Conservation (phyloP, 768 basidiomycete genomes). For the Dendrothele bispora region DNA sequence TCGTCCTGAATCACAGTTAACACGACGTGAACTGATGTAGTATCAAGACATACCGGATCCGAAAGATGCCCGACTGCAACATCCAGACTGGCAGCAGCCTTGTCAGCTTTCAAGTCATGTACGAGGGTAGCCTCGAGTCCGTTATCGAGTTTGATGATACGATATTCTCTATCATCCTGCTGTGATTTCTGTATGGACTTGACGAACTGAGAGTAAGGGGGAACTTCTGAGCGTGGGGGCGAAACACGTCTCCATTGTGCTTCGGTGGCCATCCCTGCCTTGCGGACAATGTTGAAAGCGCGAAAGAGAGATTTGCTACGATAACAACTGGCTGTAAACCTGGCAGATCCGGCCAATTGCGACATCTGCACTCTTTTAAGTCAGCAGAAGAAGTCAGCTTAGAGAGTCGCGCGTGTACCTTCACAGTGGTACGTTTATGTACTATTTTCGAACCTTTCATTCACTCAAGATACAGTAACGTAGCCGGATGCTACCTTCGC, state of each 20-base stretch:
- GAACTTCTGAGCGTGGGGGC: conserved; percentile 23
- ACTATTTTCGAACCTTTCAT: too few relatives aligned
- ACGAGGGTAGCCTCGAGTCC: conserved; percentile 86
- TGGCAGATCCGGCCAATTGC: too few relatives aligned
- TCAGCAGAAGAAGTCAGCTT: too few relatives aligned
- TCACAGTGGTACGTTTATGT: too few relatives aligned
- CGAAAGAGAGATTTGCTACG: too few relatives aligned
- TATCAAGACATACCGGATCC: conserved; percentile 71
- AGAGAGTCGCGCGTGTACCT: too few relatives aligned
- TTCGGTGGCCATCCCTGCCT: conserved; percentile 19
- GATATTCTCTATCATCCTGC: conserved; percentile 79
- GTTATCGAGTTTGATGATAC: conserved; percentile 82
- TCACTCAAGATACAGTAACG: too few relatives aligned
- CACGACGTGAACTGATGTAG: conserved; percentile 3
- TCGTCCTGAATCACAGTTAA: conserved; percentile 54
- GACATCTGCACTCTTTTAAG: too few relatives aligned
- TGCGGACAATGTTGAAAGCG: too few relatives aligned
- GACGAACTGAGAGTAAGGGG: conserved; percentile 54
- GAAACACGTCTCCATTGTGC: conserved; percentile 36
- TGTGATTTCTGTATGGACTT: conserved; percentile 67
- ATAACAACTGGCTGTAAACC: too few relatives aligned
- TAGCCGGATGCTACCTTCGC: too few relatives aligned
- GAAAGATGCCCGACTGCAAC: conserved; percentile 92
- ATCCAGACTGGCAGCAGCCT: conserved; percentile 92
- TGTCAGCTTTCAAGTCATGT: conserved; percentile 85